Evolutionary conservation across 2,329 filamentous ascomycete species (phyloP).

Genomic region (Elsinoe perseae): DNA sequence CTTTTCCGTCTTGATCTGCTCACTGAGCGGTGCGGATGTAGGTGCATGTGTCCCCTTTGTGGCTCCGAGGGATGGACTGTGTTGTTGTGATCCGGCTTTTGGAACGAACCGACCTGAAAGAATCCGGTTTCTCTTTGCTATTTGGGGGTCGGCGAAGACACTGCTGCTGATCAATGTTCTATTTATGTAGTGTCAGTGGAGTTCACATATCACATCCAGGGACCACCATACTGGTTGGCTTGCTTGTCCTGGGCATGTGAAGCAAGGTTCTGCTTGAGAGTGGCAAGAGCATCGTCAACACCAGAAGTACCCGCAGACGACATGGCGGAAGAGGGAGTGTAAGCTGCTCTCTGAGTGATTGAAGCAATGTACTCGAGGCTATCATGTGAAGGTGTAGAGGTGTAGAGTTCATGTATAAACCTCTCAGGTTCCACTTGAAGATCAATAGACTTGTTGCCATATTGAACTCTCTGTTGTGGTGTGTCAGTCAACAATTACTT

Average conservation of each 20-base stretch:
- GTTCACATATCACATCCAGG: conserved; percentile 31
- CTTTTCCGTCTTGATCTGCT: conserved; percentile 25
- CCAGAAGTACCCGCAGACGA: conserved; percentile 48
- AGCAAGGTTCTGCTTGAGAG: conserved; percentile 52
- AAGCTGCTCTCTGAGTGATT: conserved; percentile 47
- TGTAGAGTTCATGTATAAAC: conserved; percentile 53
- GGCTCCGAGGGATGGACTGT: conserved; percentile 35
- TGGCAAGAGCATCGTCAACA: conserved; percentile 52
- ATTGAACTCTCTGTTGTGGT: conserved; percentile 44
- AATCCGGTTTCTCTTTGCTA: conserved; percentile 25
- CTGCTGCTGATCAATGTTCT: conserved; percentile 28
- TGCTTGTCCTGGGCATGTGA: conserved; percentile 54
- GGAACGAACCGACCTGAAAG: conserved; percentile 21
- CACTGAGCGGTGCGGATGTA: conserved; percentile 36
- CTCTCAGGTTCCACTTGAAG: conserved; percentile 48
- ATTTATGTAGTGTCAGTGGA: conserved; percentile 28
- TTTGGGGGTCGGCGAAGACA: conserved; percentile 25
- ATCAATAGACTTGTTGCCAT: conserved; percentile 49
- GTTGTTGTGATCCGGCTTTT: conserved; percentile 26
- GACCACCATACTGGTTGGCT: conserved; percentile 46
- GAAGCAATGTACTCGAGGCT: conserved; percentile 49
- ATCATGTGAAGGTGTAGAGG: conserved; percentile 31
- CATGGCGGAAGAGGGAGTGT: conserved; percentile 37
- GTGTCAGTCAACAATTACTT: conserved; percentile 6
- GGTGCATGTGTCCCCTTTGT: conserved; percentile 28